Evolutionary conservation across 2,329 filamentous ascomycete species (phyloP).

Genomic region (Neurospora sp.): DNA sequence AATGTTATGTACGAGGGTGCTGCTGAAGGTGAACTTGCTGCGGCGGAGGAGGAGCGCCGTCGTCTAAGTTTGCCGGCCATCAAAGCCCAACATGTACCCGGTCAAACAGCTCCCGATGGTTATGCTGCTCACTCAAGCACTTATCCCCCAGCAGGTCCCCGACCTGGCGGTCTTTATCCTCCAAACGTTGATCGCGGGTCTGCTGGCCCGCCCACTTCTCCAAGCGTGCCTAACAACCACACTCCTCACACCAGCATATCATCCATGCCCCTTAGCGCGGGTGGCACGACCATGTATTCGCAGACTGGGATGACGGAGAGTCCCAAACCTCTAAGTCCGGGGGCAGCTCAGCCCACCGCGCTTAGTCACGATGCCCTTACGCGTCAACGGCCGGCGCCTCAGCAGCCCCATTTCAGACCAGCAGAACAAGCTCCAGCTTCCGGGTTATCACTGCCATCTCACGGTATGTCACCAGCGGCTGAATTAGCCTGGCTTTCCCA

Average conservation of each 20-base stretch:
- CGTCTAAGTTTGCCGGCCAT: constrained; percentile 65
- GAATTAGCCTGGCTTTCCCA: constrained; percentile 20
- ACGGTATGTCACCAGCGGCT: constrained; percentile 26
- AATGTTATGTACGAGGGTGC: constrained; percentile 44
- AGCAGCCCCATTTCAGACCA: constrained; percentile 46
- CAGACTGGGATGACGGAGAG: constrained; percentile 74
- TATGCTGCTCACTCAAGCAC: constrained; percentile 57
- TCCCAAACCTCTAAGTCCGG: constrained; percentile 71
- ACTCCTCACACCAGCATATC: constrained; percentile 40
- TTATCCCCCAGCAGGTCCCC: constrained; percentile 60
- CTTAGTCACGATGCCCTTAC: constrained; percentile 43
- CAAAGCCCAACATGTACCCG: constrained; percentile 58
- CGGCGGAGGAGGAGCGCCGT: constrained; percentile 44
- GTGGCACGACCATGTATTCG: constrained; percentile 53
- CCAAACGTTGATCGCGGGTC: constrained; percentile 48
- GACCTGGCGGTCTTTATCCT: constrained; percentile 52
- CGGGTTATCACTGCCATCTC: constrained; percentile 17
- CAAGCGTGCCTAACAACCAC: constrained; percentile 38
- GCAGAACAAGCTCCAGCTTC: constrained; percentile 10
- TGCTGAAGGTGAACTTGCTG: constrained; percentile 50
- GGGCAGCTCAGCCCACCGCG: constrained; percentile 41
- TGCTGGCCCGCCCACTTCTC: constrained; percentile 44
- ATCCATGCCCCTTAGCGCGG: constrained; percentile 35
- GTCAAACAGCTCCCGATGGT: constrained; percentile 37
- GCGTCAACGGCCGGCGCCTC: constrained; percentile 48